Evolutionary conservation across 495 filamentous ascomycete species (phyloP).

Genomic region (Mytilinidion resinicola): DNA sequence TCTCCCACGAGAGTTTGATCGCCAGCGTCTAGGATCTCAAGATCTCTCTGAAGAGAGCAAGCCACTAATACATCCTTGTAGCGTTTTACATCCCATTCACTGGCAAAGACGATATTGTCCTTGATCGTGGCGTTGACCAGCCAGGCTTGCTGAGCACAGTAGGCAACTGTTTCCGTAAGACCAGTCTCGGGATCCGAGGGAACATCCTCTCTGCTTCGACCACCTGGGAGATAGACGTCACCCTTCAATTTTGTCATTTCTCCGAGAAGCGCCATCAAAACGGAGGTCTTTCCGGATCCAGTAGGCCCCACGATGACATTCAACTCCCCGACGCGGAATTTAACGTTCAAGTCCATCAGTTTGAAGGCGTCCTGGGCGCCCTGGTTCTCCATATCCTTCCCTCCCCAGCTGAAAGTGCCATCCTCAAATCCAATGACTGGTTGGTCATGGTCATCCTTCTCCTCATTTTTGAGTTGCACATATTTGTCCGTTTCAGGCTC

Average conservation of each 20-base stretch:
- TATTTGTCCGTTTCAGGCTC: slow-evolving; percentile 98
- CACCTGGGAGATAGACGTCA: slow-evolving; percentile 74
- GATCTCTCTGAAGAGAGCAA: slow-evolving; percentile 87
- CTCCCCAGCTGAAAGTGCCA: slow-evolving; percentile 85
- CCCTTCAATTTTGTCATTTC: slow-evolving; percentile 91
- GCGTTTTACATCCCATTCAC: slow-evolving; percentile 70
- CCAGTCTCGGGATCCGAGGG: slow-evolving; percentile 75
- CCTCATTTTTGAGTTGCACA: slow-evolving; percentile 64
- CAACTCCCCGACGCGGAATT: slow-evolving; percentile 70
- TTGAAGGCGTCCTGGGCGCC: slow-evolving; percentile 67
- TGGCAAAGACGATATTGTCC: slow-evolving; percentile 92
- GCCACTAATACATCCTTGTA: slow-evolving; percentile 85
- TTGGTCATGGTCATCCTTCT: slow-evolving; percentile 52
- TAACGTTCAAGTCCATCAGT: slow-evolving; percentile 68
- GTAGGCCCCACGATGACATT: slow-evolving; percentile 92
- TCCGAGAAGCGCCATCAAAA: slow-evolving; percentile 92
- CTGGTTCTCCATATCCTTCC: slow-evolving; percentile 52
- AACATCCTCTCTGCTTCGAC: slow-evolving; percentile 74
- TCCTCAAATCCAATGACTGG: slow-evolving; percentile 73
- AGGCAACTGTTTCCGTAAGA: slow-evolving; percentile 85
- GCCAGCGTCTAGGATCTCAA: slow-evolving; percentile 85
- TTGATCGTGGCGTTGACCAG: slow-evolving; percentile 93
- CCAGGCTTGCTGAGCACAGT: slow-evolving; percentile 98
- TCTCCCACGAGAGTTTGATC: slow-evolving; percentile 94
- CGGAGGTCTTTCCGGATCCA: slow-evolving; percentile 87